Evolutionary conservation across 257 asterid genomes (phyloP), one percentile per base, ranked within the genome.

Genomic region (Henckelia pumila): DNA sequence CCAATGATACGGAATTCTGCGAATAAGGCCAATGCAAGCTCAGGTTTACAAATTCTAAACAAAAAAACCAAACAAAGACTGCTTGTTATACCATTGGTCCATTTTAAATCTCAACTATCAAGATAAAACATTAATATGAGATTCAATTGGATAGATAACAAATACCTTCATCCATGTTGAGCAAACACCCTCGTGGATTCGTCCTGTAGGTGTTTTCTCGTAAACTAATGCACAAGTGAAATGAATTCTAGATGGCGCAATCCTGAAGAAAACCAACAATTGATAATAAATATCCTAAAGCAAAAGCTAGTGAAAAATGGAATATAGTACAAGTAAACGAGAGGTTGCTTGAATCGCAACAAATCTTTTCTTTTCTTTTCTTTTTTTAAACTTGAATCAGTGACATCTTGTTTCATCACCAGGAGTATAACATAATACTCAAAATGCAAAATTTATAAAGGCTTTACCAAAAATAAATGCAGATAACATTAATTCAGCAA

Each of bases 101-200:
- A 47, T 47, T 47, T 47, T 47, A 14, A 47, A 17, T 22, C 64
- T 24, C 65, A 16, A 35, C 61, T 68, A 60, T 28, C 14, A 53
- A 6, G 21, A 53, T 20, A 50, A 22, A 40, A 73, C 44, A 8
- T 28, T 35, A 50, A 62, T 20, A 63, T 2, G 57, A 40, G 67
- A 20, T 63, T 76, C 32, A 73, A 61, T 4, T 58, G 35, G 75
- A 57, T 63, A 61, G 8, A 35, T 24, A 50, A 70, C 21, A 47
- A 30, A 49, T 84, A 91, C 99, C 98, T 91, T 91, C 87, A 94
- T 94, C 99, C 99, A 94, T 22, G 99, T 94, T 17, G 99, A 94
- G 82, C 99, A 94, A 57, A 94, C 80, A 71, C 99, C 99, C 85
- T 84, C 89, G 86, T 94, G 98, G 75, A 94, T 70, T 64, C 96